Evolutionary conservation across 495 filamentous ascomycete species (phyloP).

Genomic region (Neurospora intermedia): DNA sequence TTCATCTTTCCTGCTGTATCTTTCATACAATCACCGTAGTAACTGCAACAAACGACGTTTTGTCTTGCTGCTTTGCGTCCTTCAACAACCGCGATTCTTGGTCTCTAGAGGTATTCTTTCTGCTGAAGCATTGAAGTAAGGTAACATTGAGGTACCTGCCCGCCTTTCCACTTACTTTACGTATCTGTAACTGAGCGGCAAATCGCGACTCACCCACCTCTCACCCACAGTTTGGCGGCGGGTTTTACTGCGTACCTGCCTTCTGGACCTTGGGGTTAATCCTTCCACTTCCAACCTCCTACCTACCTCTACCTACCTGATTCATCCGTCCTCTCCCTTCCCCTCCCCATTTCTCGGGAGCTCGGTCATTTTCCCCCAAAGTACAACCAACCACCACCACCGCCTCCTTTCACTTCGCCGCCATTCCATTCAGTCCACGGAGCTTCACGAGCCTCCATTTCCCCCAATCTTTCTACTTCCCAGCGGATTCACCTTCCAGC

Average conservation of each 20-base stretch:
- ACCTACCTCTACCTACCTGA: slow-evolving; percentile 7
- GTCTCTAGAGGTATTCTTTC: neutral
- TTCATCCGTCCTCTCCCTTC: neutral
- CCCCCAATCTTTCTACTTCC: slow-evolving; percentile 2
- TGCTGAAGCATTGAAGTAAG: neutral
- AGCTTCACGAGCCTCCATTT: slow-evolving; percentile 2
- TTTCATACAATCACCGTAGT: neutral
- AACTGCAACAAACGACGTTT: neutral
- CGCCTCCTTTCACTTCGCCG: neutral
- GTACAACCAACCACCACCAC: neutral
- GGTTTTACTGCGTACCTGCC: neutral
- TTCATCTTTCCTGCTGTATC: neutral
- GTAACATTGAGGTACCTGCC: neutral
- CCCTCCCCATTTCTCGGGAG: slow-evolving; percentile 1
- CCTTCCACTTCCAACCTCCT: slow-evolving; percentile 6
- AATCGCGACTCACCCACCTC: neutral
- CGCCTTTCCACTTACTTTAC: too few relatives aligned
- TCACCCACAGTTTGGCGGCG: neutral
- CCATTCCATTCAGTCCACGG: neutral
- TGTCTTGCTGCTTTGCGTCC: neutral
- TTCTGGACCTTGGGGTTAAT: neutral
- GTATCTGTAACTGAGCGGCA: neutral
- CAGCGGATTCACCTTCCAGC: slow-evolving; percentile 3
- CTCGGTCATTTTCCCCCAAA: neutral
- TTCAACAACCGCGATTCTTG: neutral